These are phyloP conservation scores for Microbotryomycetes sp. DNA, from an alignment of 1,284 basidiomycete genomes.

Conservation along the genomic window DNA sequence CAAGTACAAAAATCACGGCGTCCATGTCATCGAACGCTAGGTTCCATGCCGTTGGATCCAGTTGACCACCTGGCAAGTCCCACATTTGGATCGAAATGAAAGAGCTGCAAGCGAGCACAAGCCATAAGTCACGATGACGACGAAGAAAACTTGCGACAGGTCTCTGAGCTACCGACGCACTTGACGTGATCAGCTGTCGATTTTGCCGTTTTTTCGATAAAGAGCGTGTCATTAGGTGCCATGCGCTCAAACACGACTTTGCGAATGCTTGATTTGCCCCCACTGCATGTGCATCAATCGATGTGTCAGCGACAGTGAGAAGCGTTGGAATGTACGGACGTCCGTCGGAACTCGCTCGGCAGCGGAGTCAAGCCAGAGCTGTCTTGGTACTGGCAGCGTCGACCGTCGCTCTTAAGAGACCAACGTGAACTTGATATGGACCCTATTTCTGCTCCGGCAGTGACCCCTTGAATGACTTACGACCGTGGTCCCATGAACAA, in stretches of 20 bases:
- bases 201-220: conserved; percentile 77
- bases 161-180: no score
- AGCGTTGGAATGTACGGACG: background rate
- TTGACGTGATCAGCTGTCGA: conserved; percentile 69
- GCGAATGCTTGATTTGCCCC: conserved; percentile 87
- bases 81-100: conserved; percentile 89
- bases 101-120: conserved; percentile 52
- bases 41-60: conserved; percentile 64
- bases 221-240: conserved; percentile 80
- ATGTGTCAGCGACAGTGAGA: conserved; percentile 10
- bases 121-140: no score
- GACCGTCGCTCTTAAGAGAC: background rate
- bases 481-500: conserved; percentile 32
- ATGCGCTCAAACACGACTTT: conserved; percentile 84
- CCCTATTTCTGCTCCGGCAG: background rate
- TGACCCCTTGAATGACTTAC: conserved; percentile 11
- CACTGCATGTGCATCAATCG: conserved; percentile 48
- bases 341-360: background rate
- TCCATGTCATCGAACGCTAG: conserved; percentile 38
- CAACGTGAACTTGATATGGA: background rate
- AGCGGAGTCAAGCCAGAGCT: background rate
- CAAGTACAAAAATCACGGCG: conserved; percentile 83
- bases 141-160: no score
- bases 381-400: background rate
- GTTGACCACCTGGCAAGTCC: conserved; percentile 80